These are phyloP conservation scores for Juncus effusus DNA, from an alignment of 176 grass and related monocot genomes.

Conservation along the genomic window DNA sequence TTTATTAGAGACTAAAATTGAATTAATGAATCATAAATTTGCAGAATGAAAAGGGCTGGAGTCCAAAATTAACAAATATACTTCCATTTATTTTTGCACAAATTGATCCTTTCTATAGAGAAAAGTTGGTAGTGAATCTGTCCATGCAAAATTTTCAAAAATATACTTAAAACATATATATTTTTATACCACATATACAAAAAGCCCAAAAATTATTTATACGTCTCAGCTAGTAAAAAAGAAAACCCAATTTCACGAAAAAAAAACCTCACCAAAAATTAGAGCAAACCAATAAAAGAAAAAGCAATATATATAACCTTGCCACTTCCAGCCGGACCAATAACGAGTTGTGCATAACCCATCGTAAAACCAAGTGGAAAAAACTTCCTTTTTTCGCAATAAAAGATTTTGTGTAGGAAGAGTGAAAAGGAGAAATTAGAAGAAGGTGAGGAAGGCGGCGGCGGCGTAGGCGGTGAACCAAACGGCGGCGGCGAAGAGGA, in stretches of 20 bases:
- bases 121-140: not conserved
- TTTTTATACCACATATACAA: not conserved
- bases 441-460: conserved; percentile 36
- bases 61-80: too few relatives aligned
- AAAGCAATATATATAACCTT: conserved; percentile 39
- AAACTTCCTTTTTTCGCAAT: not conserved
- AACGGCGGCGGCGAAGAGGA: conserved; percentile 38
- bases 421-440: conserved; percentile 1
- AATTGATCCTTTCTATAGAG: too few relatives aligned
- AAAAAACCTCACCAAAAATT: conserved; percentile 2
- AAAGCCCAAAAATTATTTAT: not conserved
- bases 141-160: not conserved
- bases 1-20: conserved; percentile 3
- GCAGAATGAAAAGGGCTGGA: not conserved
- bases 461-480: conserved; percentile 61
- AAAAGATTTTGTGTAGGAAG: not conserved
- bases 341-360: conserved; percentile 94
- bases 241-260: not conserved
- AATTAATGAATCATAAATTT: not conserved
- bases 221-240: not conserved
- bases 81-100: not conserved
- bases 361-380: conserved; percentile 28
- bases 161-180: not conserved
- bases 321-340: conserved; percentile 89
- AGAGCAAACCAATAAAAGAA: not conserved